phyloP scores from a whole-genome alignment of 108 stramenopile species.

The Chaetoceros muelleri region DNA sequence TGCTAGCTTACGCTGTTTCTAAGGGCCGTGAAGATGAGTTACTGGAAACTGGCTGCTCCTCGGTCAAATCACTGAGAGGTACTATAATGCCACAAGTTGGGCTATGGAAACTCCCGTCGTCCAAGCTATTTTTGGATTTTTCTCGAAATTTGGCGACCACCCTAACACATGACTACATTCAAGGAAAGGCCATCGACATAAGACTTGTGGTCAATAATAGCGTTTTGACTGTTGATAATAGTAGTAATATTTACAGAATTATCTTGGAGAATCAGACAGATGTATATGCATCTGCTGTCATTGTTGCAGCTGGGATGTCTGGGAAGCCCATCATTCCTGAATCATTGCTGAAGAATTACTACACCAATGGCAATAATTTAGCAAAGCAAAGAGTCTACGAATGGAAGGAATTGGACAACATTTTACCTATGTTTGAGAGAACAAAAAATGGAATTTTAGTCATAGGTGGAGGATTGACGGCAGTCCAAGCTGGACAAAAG shows the following conservation, averaged over 20 bases:
- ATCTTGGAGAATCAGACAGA: slow-evolving; percentile 5
- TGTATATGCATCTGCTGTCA: slow-evolving; percentile 17
- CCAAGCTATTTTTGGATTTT: slow-evolving; percentile 50
- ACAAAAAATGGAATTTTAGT: slow-evolving; percentile 25
- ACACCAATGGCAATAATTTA: too few relatives aligned
- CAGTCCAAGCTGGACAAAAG: slow-evolving; percentile 48
- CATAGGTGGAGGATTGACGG: slow-evolving; percentile 63
- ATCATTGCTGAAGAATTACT: slow-evolving; percentile 4
- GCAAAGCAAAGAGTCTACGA: slow-evolving; percentile 4
- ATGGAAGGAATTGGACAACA: slow-evolving; percentile 6
- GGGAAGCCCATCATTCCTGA: slow-evolving; percentile 32
- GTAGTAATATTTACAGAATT: slow-evolving; percentile 6
- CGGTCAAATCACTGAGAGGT: slow-evolving; percentile 21
- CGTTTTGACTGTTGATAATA: neutral
- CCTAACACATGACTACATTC: slow-evolving; percentile 27
- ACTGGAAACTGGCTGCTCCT: slow-evolving; percentile 27
- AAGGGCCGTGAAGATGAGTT: slow-evolving; percentile 46
- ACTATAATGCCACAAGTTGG: slow-evolving; percentile 46
- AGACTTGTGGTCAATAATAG: too few relatives aligned
- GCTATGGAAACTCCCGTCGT: slow-evolving; percentile 56
- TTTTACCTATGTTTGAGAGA: neutral
- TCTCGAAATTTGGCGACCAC: slow-evolving; percentile 25
- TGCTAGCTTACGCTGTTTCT: slow-evolving; percentile 40
- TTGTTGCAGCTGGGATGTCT: slow-evolving; percentile 40
- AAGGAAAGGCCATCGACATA: slow-evolving; percentile 22